A percentile compares a stretch with the other conserved stretches of the same genome.
Conservation (phyloP, 2,329 filamentous ascomycete species). For the Colletotrichum sidae region DNA sequence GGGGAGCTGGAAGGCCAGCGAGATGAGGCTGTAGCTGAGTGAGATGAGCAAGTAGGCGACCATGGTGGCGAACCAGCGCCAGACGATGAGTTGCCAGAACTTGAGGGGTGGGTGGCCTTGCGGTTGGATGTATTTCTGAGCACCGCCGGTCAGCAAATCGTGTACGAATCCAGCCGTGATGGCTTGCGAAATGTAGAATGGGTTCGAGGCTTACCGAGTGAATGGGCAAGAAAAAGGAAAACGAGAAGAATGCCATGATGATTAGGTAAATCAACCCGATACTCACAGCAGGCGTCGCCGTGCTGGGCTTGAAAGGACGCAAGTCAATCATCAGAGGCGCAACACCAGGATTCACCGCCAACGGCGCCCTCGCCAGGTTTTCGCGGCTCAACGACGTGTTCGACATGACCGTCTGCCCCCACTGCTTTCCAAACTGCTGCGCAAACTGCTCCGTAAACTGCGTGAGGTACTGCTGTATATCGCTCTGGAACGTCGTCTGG, state of each 20-base stretch:
- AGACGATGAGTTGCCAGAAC: constrained; percentile 67
- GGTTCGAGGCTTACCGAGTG: constrained; percentile 56
- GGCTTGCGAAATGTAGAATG: not conserved
- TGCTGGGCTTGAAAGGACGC: constrained; percentile 67
- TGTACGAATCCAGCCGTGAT: not conserved
- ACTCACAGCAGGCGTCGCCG: constrained; percentile 66
- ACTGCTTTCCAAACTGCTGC: constrained; percentile 59
- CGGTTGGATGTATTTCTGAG: constrained; percentile 62
- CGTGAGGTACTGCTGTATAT: constrained; percentile 64
- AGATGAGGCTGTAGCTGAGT: constrained; percentile 72
- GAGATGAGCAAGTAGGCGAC: constrained; percentile 71
- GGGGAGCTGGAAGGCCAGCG: constrained; percentile 71
- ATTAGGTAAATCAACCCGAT: constrained; percentile 76
- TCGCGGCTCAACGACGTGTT: constrained; percentile 51
- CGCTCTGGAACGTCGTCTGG: constrained; percentile 63
- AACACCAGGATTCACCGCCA: constrained; percentile 47
- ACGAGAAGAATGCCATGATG: constrained; percentile 75
- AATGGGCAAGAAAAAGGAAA: constrained; percentile 73
- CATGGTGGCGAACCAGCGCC: constrained; percentile 68
- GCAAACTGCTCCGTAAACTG: constrained; percentile 59
- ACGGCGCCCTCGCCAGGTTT: constrained; percentile 42
- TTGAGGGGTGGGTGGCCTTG: constrained; percentile 68
- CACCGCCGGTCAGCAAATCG: not conserved
- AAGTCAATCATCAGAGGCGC: constrained; percentile 59
- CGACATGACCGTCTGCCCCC: constrained; percentile 53